A percentile compares a stretch with the other conserved stretches of the same genome.
Conservation (phyloP, 306 rosid species). For the Senna tora region DNA sequence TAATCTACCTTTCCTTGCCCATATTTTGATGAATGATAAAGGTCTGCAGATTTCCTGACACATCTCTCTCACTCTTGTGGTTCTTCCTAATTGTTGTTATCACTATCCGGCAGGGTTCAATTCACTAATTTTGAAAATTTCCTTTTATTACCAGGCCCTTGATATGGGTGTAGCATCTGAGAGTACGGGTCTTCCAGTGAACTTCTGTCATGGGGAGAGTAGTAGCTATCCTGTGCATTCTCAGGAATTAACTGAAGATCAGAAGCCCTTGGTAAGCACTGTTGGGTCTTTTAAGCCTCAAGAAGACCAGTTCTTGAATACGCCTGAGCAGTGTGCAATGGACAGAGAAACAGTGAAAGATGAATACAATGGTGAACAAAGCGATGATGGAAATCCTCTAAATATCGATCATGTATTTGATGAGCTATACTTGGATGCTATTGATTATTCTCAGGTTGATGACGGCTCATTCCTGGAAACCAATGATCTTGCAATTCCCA, state of each 20-base stretch:
- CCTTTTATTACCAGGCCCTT: slow-evolving; percentile 46
- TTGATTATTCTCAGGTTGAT: slow-evolving; percentile 35
- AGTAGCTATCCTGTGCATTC: slow-evolving; percentile 56
- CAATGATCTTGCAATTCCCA: slow-evolving; percentile 58
- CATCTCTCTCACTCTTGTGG: neutral
- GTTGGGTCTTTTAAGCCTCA: slow-evolving; percentile 39
- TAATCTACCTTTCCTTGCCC: neutral
- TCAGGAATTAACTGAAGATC: slow-evolving; percentile 43
- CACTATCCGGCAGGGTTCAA: neutral
- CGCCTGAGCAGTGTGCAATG: slow-evolving; percentile 46
- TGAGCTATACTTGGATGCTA: slow-evolving; percentile 45
- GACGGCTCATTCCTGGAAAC: slow-evolving; percentile 67
- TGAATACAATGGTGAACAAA: slow-evolving; percentile 48
- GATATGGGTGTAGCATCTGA: slow-evolving; percentile 38
- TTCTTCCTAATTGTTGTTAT: neutral
- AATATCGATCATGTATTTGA: slow-evolving; percentile 26
- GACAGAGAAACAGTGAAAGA: slow-evolving; percentile 37
- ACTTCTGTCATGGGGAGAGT: slow-evolving; percentile 62
- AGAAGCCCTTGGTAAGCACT: slow-evolving; percentile 43
- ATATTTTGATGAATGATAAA: neutral
- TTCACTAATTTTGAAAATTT: slow-evolving; percentile 4
- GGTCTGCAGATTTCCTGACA: neutral
- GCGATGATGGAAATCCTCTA: slow-evolving; percentile 35
- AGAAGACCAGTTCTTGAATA: slow-evolving; percentile 32
- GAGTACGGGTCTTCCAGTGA: slow-evolving; percentile 39